Base-by-base conservation (phyloP, 2,329 filamentous ascomycete genomes). In the Phoma herbarum region DNA sequence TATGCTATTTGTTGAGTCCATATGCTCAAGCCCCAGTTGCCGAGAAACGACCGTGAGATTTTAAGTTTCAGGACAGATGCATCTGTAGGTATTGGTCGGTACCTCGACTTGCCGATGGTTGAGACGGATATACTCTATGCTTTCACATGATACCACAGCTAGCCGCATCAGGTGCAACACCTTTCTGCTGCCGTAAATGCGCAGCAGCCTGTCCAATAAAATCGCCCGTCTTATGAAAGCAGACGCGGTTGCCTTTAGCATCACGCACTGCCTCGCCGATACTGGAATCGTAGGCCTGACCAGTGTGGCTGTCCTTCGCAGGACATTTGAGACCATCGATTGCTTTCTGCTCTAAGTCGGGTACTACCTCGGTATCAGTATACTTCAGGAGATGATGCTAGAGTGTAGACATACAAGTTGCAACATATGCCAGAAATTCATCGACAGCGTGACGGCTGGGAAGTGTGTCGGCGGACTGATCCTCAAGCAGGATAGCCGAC, bases 201-300 rank as follows among this genome's bases (percentile, higher is more conserved):
- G 53, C 54, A 22, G 74, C 72, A 18, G 74, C 74, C 63, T 77
- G 75, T 41, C 66, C 61, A 26, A 76, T 71, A 44, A 75, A 76
- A 46, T 77, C 73, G 10, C 74, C 73, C 3, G 70, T 71, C 29
- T 74, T 75, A 48, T 75, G 74, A 43, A 75, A 76, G 52, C 72
- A 76, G 1, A 76, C 71, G 22, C 64, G 60, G 44, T 75, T 76
- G 2, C 70, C 72, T 53, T 75, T 75, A 1, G 71, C 74, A 52
- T 75, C 71, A 11, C 65, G 67, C 22, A 74, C 70, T 33, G 70
- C 64, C 58, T 75, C 70, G 1, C 72, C 71, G 29, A 75, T 75
- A 12, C 67, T 64, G 31, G 66, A 71, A 46, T 75, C 73, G 42
- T 74, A 75, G 2, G 69, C 37, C 46, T 74, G 69, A 41, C 72